A percentile compares a stretch with the other conserved stretches of the same genome.
Conservation (phyloP, 2,329 filamentous ascomycete genomes). For the Xylaria sp. region DNA sequence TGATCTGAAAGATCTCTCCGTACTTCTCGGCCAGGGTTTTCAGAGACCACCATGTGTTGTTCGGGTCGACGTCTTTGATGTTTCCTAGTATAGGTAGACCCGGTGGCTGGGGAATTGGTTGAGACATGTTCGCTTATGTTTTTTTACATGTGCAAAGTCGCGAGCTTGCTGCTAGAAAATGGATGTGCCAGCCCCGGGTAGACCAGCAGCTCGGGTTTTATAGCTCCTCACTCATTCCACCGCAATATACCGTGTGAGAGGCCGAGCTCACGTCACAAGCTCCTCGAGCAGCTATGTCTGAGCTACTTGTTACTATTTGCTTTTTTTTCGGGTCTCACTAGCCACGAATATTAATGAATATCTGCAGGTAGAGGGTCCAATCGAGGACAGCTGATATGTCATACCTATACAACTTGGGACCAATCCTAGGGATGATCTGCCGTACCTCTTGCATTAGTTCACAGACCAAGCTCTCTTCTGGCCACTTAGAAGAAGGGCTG, state of each 20-base stretch:
- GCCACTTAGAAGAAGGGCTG: slow-evolving; percentile 13
- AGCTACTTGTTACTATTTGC: slow-evolving; percentile 22
- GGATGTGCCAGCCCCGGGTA: neutral
- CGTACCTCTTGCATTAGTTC: slow-evolving; percentile 34
- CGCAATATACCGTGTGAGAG: slow-evolving; percentile 19
- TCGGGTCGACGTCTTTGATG: slow-evolving; percentile 60
- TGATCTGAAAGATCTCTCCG: slow-evolving; percentile 60
- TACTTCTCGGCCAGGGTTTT: slow-evolving; percentile 60
- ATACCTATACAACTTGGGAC: slow-evolving; percentile 11
- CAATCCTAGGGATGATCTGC: slow-evolving; percentile 38
- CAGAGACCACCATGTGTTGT: slow-evolving; percentile 62
- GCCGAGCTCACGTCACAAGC: slow-evolving; percentile 29
- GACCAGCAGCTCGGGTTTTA: slow-evolving; percentile 31
- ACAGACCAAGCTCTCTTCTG: slow-evolving; percentile 2
- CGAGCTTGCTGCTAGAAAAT: neutral
- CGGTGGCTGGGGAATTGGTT: slow-evolving; percentile 62
- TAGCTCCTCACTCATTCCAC: slow-evolving; percentile 24
- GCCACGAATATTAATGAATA: slow-evolving; percentile 16
- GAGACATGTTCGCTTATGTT: slow-evolving; percentile 50
- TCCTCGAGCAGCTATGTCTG: slow-evolving; percentile 11
- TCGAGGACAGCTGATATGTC: slow-evolving; percentile 33
- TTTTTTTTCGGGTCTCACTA: slow-evolving; percentile 35
- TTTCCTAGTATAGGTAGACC: slow-evolving; percentile 64
- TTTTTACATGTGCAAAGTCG: slow-evolving; percentile 1
- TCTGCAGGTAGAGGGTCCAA: slow-evolving; percentile 31